These are phyloP conservation scores for Clathrospora elynae DNA, from an alignment of 2,329 filamentous ascomycete species.

Conservation along the genomic window DNA sequence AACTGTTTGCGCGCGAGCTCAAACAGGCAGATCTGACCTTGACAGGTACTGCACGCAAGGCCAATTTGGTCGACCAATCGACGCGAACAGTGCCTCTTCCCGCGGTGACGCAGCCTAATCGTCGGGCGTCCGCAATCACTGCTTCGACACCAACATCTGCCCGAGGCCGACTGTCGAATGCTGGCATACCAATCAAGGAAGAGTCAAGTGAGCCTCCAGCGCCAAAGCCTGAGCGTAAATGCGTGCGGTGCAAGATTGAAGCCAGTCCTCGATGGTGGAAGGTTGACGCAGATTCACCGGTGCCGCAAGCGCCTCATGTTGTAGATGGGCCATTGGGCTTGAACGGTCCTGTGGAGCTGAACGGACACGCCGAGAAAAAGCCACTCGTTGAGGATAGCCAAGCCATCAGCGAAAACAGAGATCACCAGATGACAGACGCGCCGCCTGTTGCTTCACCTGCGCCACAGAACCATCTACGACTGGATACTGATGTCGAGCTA, in stretches of 20 bases:
- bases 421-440: slow-evolving; percentile 41
- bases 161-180: slow-evolving; percentile 43
- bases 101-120: slow-evolving; percentile 34
- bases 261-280: slow-evolving; percentile 68
- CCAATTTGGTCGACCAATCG: slow-evolving; percentile 73
- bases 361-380: slow-evolving; percentile 24
- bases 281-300: slow-evolving; percentile 25
- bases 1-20: slow-evolving; percentile 85
- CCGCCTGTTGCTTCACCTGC: slow-evolving; percentile 28
- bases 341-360: slow-evolving; percentile 29
- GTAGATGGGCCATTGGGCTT: slow-evolving; percentile 28
- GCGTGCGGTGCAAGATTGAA: slow-evolving; percentile 61
- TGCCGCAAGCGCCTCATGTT: slow-evolving; percentile 15
- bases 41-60: slow-evolving; percentile 91
- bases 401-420: slow-evolving; percentile 27
- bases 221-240: slow-evolving; percentile 46
- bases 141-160: slow-evolving; percentile 42
- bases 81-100: slow-evolving; percentile 56
- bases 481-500: slow-evolving; percentile 31
- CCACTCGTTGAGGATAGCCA: slow-evolving; percentile 23
- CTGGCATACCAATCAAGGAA: slow-evolving; percentile 43
- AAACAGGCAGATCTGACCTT: slow-evolving; percentile 92
- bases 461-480: slow-evolving; percentile 20
- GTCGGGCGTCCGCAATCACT: slow-evolving; percentile 50
- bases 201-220: slow-evolving; percentile 43